Percentiles rank a stretch among this genome's conserved stretches.
phyloP scores from a whole-genome alignment of 2,329 filamentous ascomycete species.

The Aaosphaeria arxii region DNA sequence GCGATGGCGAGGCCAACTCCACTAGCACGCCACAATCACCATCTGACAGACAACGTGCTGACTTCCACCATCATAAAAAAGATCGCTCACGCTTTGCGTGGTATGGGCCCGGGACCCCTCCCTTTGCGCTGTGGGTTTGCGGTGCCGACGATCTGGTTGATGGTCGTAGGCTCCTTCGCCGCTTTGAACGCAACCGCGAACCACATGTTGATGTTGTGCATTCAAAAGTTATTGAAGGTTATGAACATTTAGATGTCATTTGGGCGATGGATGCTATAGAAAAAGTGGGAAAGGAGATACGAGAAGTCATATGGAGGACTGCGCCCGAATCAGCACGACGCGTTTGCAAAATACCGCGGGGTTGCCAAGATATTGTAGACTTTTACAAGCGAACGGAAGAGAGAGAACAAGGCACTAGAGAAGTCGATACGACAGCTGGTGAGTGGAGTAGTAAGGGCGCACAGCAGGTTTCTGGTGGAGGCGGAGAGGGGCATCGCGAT shows the following conservation, averaged over 20 bases:
- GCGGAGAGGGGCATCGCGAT: conserved; percentile 20
- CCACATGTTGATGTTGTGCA: conserved; percentile 80
- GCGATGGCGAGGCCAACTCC: conserved; percentile 1
- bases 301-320: conserved; percentile 82
- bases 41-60: conserved; percentile 45
- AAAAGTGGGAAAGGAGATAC: conserved; percentile 76
- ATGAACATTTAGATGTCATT: conserved; percentile 91
- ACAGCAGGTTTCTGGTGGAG: conserved; percentile 24
- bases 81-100: conserved; percentile 58
- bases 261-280: conserved; percentile 90
- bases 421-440: conserved; percentile 25
- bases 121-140: conserved; percentile 84
- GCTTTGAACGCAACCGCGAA: conserved; percentile 75
- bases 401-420: conserved; percentile 15
- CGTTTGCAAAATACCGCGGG: conserved; percentile 61
- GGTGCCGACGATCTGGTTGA: conserved; percentile 84
- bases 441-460: conserved; percentile 29
- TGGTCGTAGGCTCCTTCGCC: conserved; percentile 67
- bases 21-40: background rate
- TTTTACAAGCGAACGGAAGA: conserved; percentile 19
- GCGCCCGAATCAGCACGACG: conserved; percentile 54
- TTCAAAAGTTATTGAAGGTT: conserved; percentile 73
- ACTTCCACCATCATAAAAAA: conserved; percentile 19
- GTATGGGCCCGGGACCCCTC: conserved; percentile 77
- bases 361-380: conserved; percentile 52